phyloP scores from a whole-genome alignment of 2,329 filamentous ascomycete species.

The Cladophialophora chaetospira region DNA sequence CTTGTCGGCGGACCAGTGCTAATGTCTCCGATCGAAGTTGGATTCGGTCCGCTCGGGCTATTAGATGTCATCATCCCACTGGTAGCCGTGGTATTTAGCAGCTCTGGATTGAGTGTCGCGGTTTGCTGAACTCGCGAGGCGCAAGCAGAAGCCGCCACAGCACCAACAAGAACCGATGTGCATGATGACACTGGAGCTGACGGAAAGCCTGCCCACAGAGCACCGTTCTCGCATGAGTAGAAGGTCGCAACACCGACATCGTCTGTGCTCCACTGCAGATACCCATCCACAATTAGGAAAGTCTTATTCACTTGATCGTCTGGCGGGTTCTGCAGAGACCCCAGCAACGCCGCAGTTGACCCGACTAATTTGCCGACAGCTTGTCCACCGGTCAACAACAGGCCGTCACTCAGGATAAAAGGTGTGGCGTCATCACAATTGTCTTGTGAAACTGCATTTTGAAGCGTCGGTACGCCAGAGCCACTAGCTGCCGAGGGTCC shows the following conservation, averaged over 20 bases:
- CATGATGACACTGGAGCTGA: neutral
- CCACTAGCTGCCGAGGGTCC: neutral
- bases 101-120: neutral
- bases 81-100: neutral
- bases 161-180: conserved; percentile 1
- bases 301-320: conserved; percentile 8
- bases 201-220: conserved; percentile 11
- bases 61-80: neutral
- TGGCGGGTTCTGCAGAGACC: neutral
- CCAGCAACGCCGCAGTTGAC: neutral
- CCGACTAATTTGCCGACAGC: conserved; percentile 1
- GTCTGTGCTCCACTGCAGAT: neutral
- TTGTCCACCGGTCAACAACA: neutral
- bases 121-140: neutral
- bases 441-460: neutral
- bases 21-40: no score
- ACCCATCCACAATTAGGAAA: conserved; percentile 5
- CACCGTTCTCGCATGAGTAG: conserved; percentile 2
- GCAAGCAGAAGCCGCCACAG: conserved; percentile 3
- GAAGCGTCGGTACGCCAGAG: neutral
- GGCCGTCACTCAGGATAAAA: neutral
- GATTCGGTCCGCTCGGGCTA: no score
- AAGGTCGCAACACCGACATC: conserved; percentile 7
- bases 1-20: no score
- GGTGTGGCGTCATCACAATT: conserved; percentile 1